Evolutionary conservation across 1,139 yeast genomes (phyloP).

Genomic region (Meyerozyma guilliermondii): DNA sequence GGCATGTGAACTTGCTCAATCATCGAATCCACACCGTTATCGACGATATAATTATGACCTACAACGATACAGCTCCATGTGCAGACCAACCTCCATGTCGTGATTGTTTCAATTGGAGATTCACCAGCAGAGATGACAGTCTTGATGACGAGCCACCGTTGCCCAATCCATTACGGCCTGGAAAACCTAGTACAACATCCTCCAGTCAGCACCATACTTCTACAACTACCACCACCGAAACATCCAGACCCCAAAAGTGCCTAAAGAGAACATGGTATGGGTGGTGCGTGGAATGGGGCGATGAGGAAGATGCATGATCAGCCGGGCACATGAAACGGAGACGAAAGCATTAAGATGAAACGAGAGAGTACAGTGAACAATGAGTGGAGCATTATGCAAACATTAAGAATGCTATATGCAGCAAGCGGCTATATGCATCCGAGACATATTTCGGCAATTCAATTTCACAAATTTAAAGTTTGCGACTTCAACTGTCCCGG

Average conservation of each 20-base stretch:
- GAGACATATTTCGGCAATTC: too few species aligned
- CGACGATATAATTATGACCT: constrained; percentile 67
- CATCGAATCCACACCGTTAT: constrained; percentile 91
- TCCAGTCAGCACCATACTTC: constrained; percentile 5
- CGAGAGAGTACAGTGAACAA: too few species aligned
- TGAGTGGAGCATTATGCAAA: background rate
- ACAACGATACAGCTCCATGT: constrained; percentile 77
- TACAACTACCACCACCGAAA: constrained; percentile 8
- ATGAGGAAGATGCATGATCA: constrained; percentile 7
- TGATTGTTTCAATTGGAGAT: constrained; percentile 93
- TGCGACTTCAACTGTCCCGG: background rate
- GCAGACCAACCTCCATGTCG: constrained; percentile 70
- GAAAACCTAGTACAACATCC: constrained; percentile 7
- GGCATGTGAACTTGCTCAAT: constrained; percentile 84
- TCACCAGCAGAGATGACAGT: constrained; percentile 48
- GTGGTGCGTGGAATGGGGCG: constrained; percentile 40
- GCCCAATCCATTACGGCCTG: constrained; percentile 35
- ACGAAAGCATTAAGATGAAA: background rate
- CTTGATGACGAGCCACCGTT: constrained; percentile 34
- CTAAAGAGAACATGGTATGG: constrained; percentile 44
- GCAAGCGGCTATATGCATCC: too few species aligned
- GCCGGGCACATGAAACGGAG: background rate
- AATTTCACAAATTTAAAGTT: background rate
- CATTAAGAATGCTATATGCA: too few species aligned
- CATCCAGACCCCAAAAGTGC: constrained; percentile 27